Base-by-base conservation (phyloP, 225 moss, liverwort and hornwort genomes). In the Rhytidiadelphus loreus region DNA sequence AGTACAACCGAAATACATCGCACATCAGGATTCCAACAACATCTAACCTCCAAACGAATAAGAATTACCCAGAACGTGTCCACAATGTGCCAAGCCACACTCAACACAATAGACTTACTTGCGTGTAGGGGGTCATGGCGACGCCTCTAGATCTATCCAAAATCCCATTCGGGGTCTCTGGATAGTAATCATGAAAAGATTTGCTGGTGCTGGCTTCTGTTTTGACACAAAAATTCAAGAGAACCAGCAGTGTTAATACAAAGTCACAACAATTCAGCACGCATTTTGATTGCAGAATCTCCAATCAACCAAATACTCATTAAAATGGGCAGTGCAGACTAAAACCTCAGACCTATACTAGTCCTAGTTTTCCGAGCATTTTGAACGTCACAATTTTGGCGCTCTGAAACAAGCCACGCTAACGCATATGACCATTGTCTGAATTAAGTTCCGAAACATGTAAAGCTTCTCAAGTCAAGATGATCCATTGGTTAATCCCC, bases 121-220 rank as follows among this genome's bases (percentile, higher is more conserved):
- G 90, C 58, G 48, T 70, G 82, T 91, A 16, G 35, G 80, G 68
- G 14, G 13, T 50, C 76, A 86, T 29, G 68, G 63, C 80, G 69
- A 77, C 80, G 44, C 64, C 91, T 85, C 87, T 75, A 28, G 68
- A 82, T 81, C 53, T 80, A 79, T 88, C 85, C n/a, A 18, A 64
- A 41, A 84, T 55, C 77, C 84, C 90, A 88, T 65, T 79, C 71
- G 81, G 82, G 17, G 71, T 87, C 91, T 75, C 81, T 68, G 89
- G 64, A 75, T 69, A 56, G 70, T 76, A 65, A 76, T 85, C 43
- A 58, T 85, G 78, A 78, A 77, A 81, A 83, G 89, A 77, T 30
- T 77, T 84, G 43, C 92, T 89, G 83, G 90, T 88, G 62, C 90
- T 86, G 63, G 90, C 87, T 89, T 88, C 94, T 93, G 90, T 25